Evolutionary conservation across 208 protist species (phyloP).

Genomic region (Porcisia hertigi): DNA sequence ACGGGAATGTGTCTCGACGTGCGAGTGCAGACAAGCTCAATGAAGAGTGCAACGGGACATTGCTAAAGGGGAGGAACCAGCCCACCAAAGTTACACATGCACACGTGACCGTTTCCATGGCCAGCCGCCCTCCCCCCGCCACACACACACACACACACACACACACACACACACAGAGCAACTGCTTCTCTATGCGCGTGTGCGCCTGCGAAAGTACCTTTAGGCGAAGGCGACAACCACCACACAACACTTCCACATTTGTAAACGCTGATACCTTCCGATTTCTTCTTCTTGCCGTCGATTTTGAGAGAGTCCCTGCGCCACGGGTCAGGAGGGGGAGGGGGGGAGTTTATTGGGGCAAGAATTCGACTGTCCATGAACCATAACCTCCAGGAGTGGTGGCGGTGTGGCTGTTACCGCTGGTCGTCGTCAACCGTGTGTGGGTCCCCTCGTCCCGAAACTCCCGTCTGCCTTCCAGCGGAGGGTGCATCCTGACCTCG

Average conservation of each 20-base stretch:
- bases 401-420: background rate
- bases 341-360: background rate
- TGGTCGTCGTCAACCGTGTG: background rate
- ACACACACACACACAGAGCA: too few relatives aligned
- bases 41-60: too few relatives aligned
- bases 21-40: too few relatives aligned
- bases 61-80: too few relatives aligned
- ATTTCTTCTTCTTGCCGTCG: background rate
- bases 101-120: too few relatives aligned
- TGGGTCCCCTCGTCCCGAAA: background rate
- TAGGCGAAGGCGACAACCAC: too few relatives aligned
- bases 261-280: background rate
- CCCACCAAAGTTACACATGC: too few relatives aligned
- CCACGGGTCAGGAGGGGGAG: background rate
- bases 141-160: too few relatives aligned
- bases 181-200: too few relatives aligned
- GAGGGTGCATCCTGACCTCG: conserved; percentile 19
- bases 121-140: too few relatives aligned
- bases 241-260: background rate
- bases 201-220: too few relatives aligned
- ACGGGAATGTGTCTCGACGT: too few relatives aligned
- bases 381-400: conserved; percentile 1
- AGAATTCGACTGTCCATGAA: conserved; percentile 18
- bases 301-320: background rate
- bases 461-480: background rate